These are phyloP conservation scores for Coffea eugenioides DNA, from an alignment of 257 asterid species.

Conservation along the genomic window DNA sequence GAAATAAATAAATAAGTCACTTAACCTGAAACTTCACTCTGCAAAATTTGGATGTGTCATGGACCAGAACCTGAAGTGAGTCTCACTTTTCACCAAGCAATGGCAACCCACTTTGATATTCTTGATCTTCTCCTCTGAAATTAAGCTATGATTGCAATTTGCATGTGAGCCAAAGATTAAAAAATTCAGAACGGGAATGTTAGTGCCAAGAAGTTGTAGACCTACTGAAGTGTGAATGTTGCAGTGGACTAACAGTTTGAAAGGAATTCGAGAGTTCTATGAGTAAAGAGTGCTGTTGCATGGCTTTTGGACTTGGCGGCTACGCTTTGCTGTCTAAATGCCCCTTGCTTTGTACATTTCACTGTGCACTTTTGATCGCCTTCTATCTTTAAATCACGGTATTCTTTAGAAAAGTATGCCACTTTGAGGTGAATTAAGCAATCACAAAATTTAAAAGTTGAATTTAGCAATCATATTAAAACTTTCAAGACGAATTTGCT, in stretches of 20 bases:
- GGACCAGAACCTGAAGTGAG: not conserved
- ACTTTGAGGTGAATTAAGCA: not conserved
- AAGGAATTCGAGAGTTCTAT: not conserved
- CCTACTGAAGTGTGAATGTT: not conserved
- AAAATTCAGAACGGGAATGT: not conserved
- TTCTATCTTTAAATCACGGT: not conserved
- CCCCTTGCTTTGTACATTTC: not conserved
- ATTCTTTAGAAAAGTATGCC: not conserved
- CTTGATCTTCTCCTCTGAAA: not conserved
- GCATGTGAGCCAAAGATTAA: not conserved
- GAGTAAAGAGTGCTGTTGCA: not conserved
- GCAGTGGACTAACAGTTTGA: not conserved
- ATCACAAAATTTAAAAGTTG: not conserved
- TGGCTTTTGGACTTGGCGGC: not conserved
- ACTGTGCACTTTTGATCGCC: constrained; percentile 5
- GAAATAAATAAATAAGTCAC: too few species aligned
- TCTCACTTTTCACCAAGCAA: not conserved
- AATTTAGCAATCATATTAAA: constrained; percentile 10
- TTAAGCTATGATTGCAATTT: not conserved
- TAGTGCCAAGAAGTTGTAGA: not conserved
- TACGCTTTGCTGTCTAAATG: not conserved
- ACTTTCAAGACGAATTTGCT: not conserved
- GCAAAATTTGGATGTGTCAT: not conserved
- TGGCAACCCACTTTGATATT: not conserved
- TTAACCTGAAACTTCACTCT: too few species aligned